Evolutionary conservation across 805 yeast genomes (phyloP).

Genomic region (Metschnikowia reukaufii): DNA sequence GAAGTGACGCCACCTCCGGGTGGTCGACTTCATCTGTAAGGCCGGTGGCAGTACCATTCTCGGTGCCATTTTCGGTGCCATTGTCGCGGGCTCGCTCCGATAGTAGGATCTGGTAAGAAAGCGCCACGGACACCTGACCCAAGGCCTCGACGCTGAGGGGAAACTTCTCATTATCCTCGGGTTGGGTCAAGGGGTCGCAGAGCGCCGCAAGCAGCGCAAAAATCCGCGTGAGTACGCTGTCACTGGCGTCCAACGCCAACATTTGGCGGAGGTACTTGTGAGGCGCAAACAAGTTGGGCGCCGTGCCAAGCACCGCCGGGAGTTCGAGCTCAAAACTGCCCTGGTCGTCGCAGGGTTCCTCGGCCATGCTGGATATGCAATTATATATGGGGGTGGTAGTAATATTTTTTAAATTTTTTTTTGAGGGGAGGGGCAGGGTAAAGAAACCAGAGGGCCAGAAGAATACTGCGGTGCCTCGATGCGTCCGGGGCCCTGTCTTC

Average conservation of each 20-base stretch:
- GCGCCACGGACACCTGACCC: constrained; percentile 50
- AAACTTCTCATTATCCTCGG: constrained; percentile 54
- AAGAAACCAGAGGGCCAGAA: too few species aligned
- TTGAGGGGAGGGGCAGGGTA: too few species aligned
- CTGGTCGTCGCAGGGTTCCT: constrained; percentile 17
- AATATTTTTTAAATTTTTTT: too few species aligned
- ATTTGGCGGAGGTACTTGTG: constrained; percentile 12
- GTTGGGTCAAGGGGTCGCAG: constrained; percentile 69
- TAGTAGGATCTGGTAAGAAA: constrained; percentile 27
- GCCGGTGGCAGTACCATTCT: too few species aligned
- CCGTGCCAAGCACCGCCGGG: constrained; percentile 13
- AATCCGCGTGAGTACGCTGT: constrained; percentile 10
- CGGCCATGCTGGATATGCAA: constrained; percentile 9
- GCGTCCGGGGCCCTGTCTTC: too few species aligned
- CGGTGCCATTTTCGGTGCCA: too few species aligned
- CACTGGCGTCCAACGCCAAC: constrained; percentile 12
- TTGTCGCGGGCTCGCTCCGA: constrained; percentile 10
- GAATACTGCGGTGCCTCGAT: too few species aligned
- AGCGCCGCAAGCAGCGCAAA: constrained; percentile 22
- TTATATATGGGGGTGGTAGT: background rate
- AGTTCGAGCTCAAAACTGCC: constrained; percentile 17
- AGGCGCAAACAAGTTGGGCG: constrained; percentile 15
- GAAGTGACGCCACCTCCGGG: constrained; percentile 28
- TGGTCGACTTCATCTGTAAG: constrained; percentile 11
- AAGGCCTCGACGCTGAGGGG: constrained; percentile 57